phyloP scores from a whole-genome alignment of 345 rosid species.

The Melastoma malabathricum region DNA sequence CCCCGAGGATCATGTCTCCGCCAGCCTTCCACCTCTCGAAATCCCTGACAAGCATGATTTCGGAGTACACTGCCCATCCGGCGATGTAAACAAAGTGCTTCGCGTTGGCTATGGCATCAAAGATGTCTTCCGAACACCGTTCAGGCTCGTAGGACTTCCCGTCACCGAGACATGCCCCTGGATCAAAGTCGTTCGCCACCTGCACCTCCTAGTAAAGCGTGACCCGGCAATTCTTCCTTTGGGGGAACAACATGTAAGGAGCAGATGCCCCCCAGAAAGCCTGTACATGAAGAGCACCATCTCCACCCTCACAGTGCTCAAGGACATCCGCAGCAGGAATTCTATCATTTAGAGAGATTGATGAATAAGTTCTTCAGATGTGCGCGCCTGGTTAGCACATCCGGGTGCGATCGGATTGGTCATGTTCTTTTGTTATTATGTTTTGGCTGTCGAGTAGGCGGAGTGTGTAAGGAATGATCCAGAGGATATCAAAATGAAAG shows the following conservation, averaged over 20 bases:
- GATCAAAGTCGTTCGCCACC: conserved; percentile 18
- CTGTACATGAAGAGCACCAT: conserved; percentile 70
- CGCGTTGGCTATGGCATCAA: conserved; percentile 29
- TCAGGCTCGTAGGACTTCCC: conserved; percentile 21
- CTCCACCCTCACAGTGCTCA: conserved; percentile 60
- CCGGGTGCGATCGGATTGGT: too few species aligned
- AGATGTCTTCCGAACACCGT: conserved; percentile 46
- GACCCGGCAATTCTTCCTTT: conserved; percentile 30
- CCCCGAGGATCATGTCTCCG: conserved; percentile 31
- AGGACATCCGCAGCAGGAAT: conserved; percentile 72
- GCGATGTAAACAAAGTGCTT: conserved; percentile 39
- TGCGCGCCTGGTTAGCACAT: too few species aligned
- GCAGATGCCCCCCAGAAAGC: conserved; percentile 36
- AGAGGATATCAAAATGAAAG: too few species aligned
- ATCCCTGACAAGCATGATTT: conserved; percentile 33
- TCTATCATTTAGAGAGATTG: too few species aligned
- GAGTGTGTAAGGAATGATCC: too few species aligned
- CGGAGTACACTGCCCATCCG: conserved; percentile 40
- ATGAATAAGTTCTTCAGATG: too few species aligned
- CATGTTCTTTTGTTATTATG: too few species aligned
- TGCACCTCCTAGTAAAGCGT: conserved; percentile 53
- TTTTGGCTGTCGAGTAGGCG: too few species aligned
- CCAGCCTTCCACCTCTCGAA: conserved; percentile 16
- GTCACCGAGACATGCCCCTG: conserved; percentile 17
- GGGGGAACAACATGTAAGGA: conserved; percentile 34